Conservation (phyloP, 257 asterid species). For the Oldenlandia corymbosa region DNA sequence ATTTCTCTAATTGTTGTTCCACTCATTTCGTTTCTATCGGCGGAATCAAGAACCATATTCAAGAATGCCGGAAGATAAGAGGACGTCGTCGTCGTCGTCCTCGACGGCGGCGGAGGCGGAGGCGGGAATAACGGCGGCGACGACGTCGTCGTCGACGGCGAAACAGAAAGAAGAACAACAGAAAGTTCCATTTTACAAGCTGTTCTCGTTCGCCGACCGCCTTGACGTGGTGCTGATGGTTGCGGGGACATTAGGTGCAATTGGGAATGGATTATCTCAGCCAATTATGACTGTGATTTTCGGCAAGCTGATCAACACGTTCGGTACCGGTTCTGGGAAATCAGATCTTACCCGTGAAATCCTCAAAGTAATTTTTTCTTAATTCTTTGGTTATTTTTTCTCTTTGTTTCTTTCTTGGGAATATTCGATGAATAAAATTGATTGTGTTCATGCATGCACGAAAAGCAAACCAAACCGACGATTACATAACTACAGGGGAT, state of each 20-base stretch:
- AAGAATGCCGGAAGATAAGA: too few species aligned
- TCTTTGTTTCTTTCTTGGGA: neutral
- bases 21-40: too few species aligned
- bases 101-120: too few species aligned
- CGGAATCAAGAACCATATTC: too few species aligned
- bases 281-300: slow-evolving; percentile 69
- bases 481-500: neutral
- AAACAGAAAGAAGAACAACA: slow-evolving; percentile 22
- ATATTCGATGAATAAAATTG: neutral
- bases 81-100: too few species aligned
- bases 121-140: too few species aligned
- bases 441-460: slow-evolving; percentile 4
- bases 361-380: slow-evolving; percentile 30
- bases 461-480: too few species aligned
- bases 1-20: too few species aligned
- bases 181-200: slow-evolving; percentile 40
- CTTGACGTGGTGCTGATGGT: slow-evolving; percentile 39
- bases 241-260: slow-evolving; percentile 47
- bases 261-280: slow-evolving; percentile 56
- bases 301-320: slow-evolving; percentile 56
- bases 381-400: neutral
- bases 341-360: slow-evolving; percentile 40
- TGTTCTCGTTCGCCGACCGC: slow-evolving; percentile 58
- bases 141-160: too few species aligned
- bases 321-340: slow-evolving; percentile 25